phyloP scores from a whole-genome alignment of 225 moss, liverwort and hornwort genomes.

The Anthoceros angustus region DNA sequence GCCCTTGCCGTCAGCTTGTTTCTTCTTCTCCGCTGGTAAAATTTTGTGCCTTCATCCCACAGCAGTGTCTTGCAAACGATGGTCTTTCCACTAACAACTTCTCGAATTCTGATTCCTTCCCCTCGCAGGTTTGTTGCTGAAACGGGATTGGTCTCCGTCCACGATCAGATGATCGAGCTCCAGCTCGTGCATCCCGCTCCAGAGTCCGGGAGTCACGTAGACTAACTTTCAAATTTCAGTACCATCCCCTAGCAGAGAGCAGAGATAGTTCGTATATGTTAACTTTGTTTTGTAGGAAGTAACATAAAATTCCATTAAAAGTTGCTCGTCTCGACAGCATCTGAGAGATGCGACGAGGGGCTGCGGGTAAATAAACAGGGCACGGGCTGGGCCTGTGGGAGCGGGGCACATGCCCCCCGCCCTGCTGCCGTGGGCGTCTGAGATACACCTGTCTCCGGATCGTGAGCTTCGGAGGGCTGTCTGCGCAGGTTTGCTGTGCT shows the following conservation, averaged over 20 bases:
- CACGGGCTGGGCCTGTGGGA: background rate
- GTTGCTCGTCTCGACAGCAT: background rate
- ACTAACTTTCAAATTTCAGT: too few relatives aligned
- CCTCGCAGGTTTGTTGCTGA: background rate
- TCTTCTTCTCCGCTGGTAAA: background rate
- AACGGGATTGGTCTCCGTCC: background rate
- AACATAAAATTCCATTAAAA: too few relatives aligned
- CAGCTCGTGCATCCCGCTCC: background rate
- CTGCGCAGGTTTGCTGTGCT: too few relatives aligned
- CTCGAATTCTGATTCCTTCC: background rate
- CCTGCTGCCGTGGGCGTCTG: background rate
- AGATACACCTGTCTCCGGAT: background rate
- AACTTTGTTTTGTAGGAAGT: too few relatives aligned
- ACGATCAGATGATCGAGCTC: conserved; percentile 2
- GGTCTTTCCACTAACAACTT: background rate
- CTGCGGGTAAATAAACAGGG: background rate
- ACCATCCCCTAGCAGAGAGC: too few relatives aligned
- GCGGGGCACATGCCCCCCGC: conserved; percentile 4
- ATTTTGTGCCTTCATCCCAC: background rate
- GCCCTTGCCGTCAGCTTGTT: background rate
- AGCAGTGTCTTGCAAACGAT: background rate
- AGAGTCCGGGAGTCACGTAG: background rate
- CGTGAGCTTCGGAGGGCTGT: background rate
- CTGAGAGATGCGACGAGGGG: background rate
- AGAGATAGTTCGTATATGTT: too few relatives aligned